Percentiles rank a stretch among this genome's conserved stretches.
phyloP scores from a whole-genome alignment of 768 basidiomycete genomes.

The Boletus eberwhitei region DNA sequence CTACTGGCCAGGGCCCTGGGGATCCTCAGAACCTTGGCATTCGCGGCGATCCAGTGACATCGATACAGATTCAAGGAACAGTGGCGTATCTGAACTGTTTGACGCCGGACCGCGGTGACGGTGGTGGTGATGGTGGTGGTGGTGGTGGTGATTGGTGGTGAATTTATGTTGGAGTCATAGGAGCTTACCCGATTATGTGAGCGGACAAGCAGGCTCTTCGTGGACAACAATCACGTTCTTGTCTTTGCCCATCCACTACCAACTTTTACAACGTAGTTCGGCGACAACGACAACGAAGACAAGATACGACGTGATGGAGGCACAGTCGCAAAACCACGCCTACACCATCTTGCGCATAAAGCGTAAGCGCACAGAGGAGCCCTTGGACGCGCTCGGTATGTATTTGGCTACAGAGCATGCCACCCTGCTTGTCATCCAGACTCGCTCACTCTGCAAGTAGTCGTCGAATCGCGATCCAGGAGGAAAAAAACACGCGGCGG shows the following conservation, averaged over 20 bases:
- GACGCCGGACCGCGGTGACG: neutral
- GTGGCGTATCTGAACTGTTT: too few relatives aligned
- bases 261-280: neutral
- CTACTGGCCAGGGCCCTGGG: neutral
- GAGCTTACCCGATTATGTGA: slow-evolving; percentile 10
- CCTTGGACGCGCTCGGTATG: slow-evolving; percentile 75
- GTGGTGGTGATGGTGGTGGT: neutral
- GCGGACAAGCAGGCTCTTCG: neutral
- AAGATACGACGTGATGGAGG: slow-evolving; percentile 17
- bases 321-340: slow-evolving; percentile 32
- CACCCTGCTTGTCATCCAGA: slow-evolving; percentile 12
- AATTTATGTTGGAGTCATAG: neutral
- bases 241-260: neutral
- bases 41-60: neutral
- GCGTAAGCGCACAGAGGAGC: slow-evolving; percentile 77
- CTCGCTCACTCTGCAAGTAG: slow-evolving; percentile 32
- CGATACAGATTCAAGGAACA: neutral
- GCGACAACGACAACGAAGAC: neutral
- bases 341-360: slow-evolving; percentile 81
- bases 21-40: neutral
- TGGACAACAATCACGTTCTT: neutral
- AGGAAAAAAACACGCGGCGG: slow-evolving; percentile 59
- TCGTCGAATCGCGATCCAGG: slow-evolving; percentile 58
- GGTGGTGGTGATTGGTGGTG: neutral
- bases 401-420: slow-evolving; percentile 12